Percentiles rank a stretch among this genome's conserved stretches.
phyloP scores from a whole-genome alignment of 805 yeast genomes.

The Lipomyces yamadae region DNA sequence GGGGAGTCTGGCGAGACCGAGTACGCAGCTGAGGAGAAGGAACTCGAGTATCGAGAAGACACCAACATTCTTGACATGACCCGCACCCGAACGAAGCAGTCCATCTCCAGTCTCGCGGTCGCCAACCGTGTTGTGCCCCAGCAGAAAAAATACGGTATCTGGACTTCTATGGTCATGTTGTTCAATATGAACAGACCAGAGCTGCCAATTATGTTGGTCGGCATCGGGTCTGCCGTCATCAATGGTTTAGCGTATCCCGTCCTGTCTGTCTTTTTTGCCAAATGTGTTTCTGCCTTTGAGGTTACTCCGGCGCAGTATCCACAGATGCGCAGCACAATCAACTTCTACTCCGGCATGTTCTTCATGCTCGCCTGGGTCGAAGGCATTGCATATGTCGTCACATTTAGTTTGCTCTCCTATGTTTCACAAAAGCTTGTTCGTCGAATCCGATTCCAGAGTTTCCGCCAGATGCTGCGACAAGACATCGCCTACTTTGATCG shows the following conservation, averaged over 20 bases:
- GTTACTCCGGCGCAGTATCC: constrained; percentile 43
- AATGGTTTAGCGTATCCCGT: constrained; percentile 32
- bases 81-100: constrained; percentile 22
- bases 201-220: constrained; percentile 7
- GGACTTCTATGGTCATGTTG: constrained; percentile 9
- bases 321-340: constrained; percentile 47
- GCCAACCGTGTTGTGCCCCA: background rate
- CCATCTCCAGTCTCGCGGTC: constrained; percentile 26
- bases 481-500: constrained; percentile 42
- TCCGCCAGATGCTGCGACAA: constrained; percentile 41
- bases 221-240: constrained; percentile 23
- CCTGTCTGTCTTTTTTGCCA: constrained; percentile 32
- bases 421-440: constrained; percentile 38
- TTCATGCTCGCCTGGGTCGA: constrained; percentile 48
- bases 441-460: constrained; percentile 39
- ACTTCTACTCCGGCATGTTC: constrained; percentile 48
- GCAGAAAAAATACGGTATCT: constrained; percentile 4
- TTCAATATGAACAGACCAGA: constrained; percentile 20
- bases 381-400: constrained; percentile 49
- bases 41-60: constrained; percentile 24
- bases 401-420: constrained; percentile 45
- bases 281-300: constrained; percentile 30
- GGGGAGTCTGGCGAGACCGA: background rate
- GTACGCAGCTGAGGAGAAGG: constrained; percentile 2
- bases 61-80: constrained; percentile 26